phyloP scores from a whole-genome alignment of 805 yeast species.

The Metschnikowia hibisci region DNA sequence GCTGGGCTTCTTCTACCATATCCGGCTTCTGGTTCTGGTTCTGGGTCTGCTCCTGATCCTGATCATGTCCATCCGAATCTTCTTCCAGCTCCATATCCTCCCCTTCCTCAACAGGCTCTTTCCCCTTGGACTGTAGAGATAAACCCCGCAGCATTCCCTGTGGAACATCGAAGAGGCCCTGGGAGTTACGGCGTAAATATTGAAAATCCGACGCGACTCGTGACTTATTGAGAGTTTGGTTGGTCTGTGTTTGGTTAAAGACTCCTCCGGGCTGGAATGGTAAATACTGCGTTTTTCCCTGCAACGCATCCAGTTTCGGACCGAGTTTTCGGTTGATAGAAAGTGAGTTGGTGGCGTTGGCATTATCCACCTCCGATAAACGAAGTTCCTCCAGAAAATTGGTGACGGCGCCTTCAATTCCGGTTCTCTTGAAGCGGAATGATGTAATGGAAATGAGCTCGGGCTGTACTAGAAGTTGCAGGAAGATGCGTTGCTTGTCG shows the following conservation, averaged over 20 bases:
- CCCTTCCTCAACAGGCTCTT: slow-evolving; percentile 7
- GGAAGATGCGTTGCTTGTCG: slow-evolving; percentile 34
- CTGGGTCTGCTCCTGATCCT: not conserved
- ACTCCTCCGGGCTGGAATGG: slow-evolving; percentile 95
- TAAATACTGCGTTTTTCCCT: slow-evolving; percentile 68
- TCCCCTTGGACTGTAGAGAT: slow-evolving; percentile 16
- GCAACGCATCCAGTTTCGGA: slow-evolving; percentile 54
- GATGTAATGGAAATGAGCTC: slow-evolving; percentile 58
- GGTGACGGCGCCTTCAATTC: slow-evolving; percentile 67
- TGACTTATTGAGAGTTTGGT: slow-evolving; percentile 14
- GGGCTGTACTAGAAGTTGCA: slow-evolving; percentile 56
- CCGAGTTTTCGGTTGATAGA: slow-evolving; percentile 68
- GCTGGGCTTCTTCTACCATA: slow-evolving; percentile 2
- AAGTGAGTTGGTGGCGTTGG: slow-evolving; percentile 65
- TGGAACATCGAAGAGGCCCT: slow-evolving; percentile 77
- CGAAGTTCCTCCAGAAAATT: slow-evolving; percentile 55
- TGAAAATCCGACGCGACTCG: slow-evolving; percentile 15
- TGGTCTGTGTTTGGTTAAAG: slow-evolving; percentile 20
- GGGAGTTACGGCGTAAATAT: slow-evolving; percentile 59
- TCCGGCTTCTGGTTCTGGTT: not conserved
- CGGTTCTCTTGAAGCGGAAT: slow-evolving; percentile 65
- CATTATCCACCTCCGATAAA: slow-evolving; percentile 44
- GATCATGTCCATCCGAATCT: not conserved
- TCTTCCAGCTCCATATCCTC: slow-evolving; percentile 1
- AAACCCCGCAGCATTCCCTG: slow-evolving; percentile 81